A percentile compares a stretch with the other conserved stretches of the same genome.
phyloP scores from a whole-genome alignment of 106 monocot genomes.

The Dactylorhiza incarnata region DNA sequence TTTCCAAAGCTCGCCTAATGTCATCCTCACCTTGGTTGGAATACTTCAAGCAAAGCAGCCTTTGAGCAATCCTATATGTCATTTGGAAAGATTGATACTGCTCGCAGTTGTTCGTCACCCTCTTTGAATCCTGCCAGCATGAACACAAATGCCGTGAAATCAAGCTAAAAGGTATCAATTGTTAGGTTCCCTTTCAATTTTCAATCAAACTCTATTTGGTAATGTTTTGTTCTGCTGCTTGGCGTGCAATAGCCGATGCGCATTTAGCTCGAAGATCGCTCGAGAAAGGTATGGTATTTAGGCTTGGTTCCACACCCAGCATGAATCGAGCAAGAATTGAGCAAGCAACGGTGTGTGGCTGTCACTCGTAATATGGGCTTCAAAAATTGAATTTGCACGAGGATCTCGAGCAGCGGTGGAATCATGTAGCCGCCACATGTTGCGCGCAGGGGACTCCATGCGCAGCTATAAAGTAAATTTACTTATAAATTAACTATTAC shows the following conservation, averaged over 20 bases:
- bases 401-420: too few species aligned
- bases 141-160: not conserved
- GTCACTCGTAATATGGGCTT: not conserved
- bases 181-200: not conserved
- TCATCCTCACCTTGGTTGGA: conserved; percentile 88
- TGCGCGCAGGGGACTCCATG: too few species aligned
- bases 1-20: conserved; percentile 61
- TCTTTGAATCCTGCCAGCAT: conserved; percentile 51
- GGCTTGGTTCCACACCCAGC: too few species aligned
- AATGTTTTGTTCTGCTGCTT: not conserved
- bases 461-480: too few species aligned
- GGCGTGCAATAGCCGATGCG: not conserved
- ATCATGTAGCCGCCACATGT: too few species aligned
- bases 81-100: conserved; percentile 59
- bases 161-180: not conserved
- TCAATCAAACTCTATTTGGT: not conserved
- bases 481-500: too few species aligned
- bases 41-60: conserved; percentile 84
- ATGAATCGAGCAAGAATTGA: not conserved
- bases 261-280: too few species aligned
- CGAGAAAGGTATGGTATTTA: too few species aligned
- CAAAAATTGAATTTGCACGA: too few species aligned
- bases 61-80: conserved; percentile 66
- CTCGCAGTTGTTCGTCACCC: conserved; percentile 60
- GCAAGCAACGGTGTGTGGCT: not conserved